A percentile compares a stretch with the other conserved stretches of the same genome.
phyloP scores from a whole-genome alignment of 208 protist species.

The Wallacemonas sp. region DNA sequence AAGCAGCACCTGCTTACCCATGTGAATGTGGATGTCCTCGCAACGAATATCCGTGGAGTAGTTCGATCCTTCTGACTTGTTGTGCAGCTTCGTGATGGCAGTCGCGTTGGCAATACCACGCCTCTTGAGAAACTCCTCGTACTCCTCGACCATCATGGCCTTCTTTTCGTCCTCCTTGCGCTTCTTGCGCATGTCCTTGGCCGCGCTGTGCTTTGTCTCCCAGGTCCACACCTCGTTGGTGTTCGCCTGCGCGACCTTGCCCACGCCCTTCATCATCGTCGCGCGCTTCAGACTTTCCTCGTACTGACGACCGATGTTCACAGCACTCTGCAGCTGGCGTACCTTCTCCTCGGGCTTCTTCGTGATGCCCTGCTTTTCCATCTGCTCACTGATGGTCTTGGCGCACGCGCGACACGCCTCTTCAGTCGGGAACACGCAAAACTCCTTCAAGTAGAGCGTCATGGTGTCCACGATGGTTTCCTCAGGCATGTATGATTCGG shows the following conservation, averaged over 20 bases:
- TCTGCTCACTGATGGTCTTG: slow-evolving; percentile 43
- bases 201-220: slow-evolving; percentile 84
- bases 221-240: slow-evolving; percentile 90
- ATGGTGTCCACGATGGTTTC: slow-evolving; percentile 75
- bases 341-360: slow-evolving; percentile 72
- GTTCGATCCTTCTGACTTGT: slow-evolving; percentile 73
- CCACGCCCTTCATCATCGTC: slow-evolving; percentile 80
- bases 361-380: slow-evolving; percentile 56
- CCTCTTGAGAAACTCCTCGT: slow-evolving; percentile 87
- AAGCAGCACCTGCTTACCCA: slow-evolving; percentile 88
- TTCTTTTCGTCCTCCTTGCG: slow-evolving; percentile 90
- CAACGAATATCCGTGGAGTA: slow-evolving; percentile 87
- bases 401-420: slow-evolving; percentile 31
- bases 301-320: slow-evolving; percentile 88
- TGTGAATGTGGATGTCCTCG: slow-evolving; percentile 85
- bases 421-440: slow-evolving; percentile 53
- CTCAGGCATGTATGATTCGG: slow-evolving; percentile 78
- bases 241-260: slow-evolving; percentile 78
- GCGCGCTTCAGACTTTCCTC: slow-evolving; percentile 85
- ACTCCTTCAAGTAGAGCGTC: slow-evolving; percentile 75
- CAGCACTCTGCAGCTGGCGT: slow-evolving; percentile 65
- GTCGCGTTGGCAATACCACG: slow-evolving; percentile 75
- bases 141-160: slow-evolving; percentile 84
- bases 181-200: slow-evolving; percentile 88
- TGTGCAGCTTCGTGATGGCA: slow-evolving; percentile 83